phyloP scores from a whole-genome alignment of 139 green algal genomes.

The Edaphochlamys debaryana region DNA sequence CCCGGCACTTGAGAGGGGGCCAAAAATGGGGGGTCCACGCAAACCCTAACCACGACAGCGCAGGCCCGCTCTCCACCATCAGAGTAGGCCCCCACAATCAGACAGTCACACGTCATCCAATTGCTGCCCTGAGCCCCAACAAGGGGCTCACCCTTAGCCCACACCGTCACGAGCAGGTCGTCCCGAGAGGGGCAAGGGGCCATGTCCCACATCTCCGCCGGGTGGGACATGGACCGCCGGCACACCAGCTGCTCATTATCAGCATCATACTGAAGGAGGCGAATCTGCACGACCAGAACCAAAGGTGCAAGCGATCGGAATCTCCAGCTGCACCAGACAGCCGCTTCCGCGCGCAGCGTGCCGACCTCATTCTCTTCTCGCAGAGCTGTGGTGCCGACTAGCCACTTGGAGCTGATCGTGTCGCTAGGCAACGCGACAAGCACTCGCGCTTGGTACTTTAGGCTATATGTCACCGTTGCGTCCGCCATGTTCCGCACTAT shows the following conservation, averaged over 20 bases:
- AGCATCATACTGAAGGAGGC: conserved; percentile 75
- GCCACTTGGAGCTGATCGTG: conserved; percentile 59
- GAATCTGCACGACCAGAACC: conserved; percentile 54
- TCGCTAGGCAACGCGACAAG: conserved; percentile 50
- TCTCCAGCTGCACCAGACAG: too few relatives aligned
- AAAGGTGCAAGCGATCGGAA: too few relatives aligned
- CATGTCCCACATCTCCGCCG: conserved; percentile 78
- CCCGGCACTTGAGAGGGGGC: too few relatives aligned
- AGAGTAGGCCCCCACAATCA: too few relatives aligned
- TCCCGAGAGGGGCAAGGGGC: conserved; percentile 49
- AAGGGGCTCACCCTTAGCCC: conserved; percentile 77
- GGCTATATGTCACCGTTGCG: neutral
- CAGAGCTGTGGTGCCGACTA: conserved; percentile 74
- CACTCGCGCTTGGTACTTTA: conserved; percentile 59
- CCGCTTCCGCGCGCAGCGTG: too few relatives aligned
- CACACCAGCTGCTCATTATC: conserved; percentile 65
- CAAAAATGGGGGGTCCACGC: too few relatives aligned
- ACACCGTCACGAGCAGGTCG: conserved; percentile 64
- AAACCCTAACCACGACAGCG: too few relatives aligned
- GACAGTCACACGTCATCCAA: too few relatives aligned
- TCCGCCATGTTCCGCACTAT: conserved; percentile 7
- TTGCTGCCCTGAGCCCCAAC: too few relatives aligned
- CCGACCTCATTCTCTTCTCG: conserved; percentile 82
- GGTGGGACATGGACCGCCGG: conserved; percentile 54
- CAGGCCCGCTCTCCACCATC: too few relatives aligned